These are phyloP conservation scores for Elongisporangium prolatum DNA, from an alignment of 352 stramenopile species.

Conservation along the genomic window DNA sequence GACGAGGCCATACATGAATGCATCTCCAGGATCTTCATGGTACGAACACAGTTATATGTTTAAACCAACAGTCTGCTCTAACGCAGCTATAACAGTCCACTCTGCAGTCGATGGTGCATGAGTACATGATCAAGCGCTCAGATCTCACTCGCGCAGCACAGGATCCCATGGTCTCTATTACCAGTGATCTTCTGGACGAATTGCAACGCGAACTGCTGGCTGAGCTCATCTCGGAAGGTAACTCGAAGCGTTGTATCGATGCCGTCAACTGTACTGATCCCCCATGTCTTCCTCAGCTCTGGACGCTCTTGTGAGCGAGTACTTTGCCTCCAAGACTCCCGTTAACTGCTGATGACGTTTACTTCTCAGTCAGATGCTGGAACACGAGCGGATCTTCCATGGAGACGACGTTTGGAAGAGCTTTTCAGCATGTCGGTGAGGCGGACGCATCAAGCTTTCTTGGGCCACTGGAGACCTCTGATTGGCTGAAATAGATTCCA, in stretches of 20 bases:
- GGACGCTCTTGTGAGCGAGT: slow-evolving; percentile 19
- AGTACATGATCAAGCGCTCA: slow-evolving; percentile 24
- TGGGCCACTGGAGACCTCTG: background rate
- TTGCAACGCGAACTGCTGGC: slow-evolving; percentile 24
- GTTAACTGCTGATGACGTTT: too few relatives aligned
- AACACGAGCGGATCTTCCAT: background rate
- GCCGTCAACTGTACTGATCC: background rate
- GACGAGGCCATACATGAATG: slow-evolving; percentile 11
- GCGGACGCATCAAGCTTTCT: background rate
- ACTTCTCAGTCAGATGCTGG: too few relatives aligned
- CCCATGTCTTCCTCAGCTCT: slow-evolving; percentile 17
- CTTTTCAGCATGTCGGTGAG: background rate
- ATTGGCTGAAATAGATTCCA: background rate
- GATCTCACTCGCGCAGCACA: slow-evolving; percentile 29
- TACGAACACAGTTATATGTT: background rate
- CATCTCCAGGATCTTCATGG: slow-evolving; percentile 24
- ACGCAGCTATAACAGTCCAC: slow-evolving; percentile 5
- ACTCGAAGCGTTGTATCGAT: background rate
- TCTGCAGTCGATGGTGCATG: slow-evolving; percentile 28
- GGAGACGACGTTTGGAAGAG: background rate
- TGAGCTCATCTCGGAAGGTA: slow-evolving; percentile 35
- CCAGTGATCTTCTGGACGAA: slow-evolving; percentile 29
- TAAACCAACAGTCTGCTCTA: too few relatives aligned
- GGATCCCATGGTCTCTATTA: slow-evolving; percentile 11
- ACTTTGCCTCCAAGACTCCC: slow-evolving; percentile 1